Percentiles rank a stretch among this genome's conserved stretches.
These are phyloP conservation scores for Carex sylvatica DNA, from an alignment of 202 grass and related monocot species.

Conservation along the genomic window DNA sequence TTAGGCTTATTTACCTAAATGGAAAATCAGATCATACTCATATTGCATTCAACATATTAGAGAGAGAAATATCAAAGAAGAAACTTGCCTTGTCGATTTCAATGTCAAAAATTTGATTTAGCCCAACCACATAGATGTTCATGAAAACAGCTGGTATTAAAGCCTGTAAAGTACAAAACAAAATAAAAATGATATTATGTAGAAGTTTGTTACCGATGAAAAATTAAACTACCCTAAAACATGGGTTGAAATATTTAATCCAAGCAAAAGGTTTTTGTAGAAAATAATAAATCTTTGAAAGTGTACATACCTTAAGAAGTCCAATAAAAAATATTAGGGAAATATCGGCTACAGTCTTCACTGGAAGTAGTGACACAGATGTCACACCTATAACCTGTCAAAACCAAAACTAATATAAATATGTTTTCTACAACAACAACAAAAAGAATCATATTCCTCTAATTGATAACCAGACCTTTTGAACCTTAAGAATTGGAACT, in stretches of 20 bases:
- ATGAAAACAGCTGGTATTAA: slow-evolving; percentile 65
- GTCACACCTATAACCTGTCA: slow-evolving; percentile 64
- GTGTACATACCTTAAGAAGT: slow-evolving; percentile 61
- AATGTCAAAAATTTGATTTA: slow-evolving; percentile 85
- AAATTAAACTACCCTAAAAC: background rate
- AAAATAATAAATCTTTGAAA: background rate
- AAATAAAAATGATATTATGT: background rate
- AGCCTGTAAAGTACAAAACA: slow-evolving; percentile 37
- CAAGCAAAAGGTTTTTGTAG: background rate
- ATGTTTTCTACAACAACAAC: background rate
- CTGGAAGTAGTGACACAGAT: slow-evolving; percentile 70
- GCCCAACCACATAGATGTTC: slow-evolving; percentile 84
- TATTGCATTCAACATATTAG: background rate
- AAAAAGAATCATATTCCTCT: background rate
- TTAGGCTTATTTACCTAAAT: slow-evolving; percentile 75
- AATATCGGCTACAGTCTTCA: slow-evolving; percentile 51
- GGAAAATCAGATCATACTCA: slow-evolving; percentile 3
- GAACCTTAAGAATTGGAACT: slow-evolving; percentile 18
- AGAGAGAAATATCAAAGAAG: background rate
- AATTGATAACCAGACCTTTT: background rate
- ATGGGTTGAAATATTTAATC: background rate
- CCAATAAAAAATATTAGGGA: slow-evolving; percentile 37
- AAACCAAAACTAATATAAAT: slow-evolving; percentile 16
- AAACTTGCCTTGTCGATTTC: slow-evolving; percentile 72
- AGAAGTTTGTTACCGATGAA: background rate